These are phyloP conservation scores for Trypanosoma cruzi DNA, from an alignment of 208 protist species.

Conservation along the genomic window DNA sequence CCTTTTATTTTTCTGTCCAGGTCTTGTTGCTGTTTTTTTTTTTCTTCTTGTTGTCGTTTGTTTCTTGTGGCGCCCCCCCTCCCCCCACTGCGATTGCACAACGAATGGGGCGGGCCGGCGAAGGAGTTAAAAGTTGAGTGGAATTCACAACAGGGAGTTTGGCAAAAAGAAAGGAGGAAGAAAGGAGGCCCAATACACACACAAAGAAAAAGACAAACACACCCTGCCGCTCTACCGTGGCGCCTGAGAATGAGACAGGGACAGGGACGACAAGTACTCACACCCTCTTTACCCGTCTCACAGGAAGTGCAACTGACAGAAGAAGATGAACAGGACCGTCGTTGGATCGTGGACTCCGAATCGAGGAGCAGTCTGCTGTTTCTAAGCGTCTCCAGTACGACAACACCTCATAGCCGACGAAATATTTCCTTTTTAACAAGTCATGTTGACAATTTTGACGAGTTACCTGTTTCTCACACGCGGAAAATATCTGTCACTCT, in stretches of 20 bases:
- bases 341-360: neutral
- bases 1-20: too few species aligned
- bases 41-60: too few species aligned
- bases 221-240: neutral
- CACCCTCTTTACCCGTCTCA: neutral
- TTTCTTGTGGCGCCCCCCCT: too few species aligned
- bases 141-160: too few species aligned
- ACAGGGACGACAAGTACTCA: neutral
- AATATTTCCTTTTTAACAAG: neutral
- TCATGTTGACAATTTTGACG: neutral
- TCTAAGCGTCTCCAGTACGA: neutral
- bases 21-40: too few species aligned
- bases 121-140: too few species aligned
- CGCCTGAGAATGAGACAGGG: neutral
- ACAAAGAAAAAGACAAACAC: too few species aligned
- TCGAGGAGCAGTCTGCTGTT: neutral
- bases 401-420: neutral
- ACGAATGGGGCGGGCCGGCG: neutral
- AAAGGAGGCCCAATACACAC: neutral
- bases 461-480: neutral
- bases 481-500: neutral
- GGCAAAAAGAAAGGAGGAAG: neutral
- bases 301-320: neutral
- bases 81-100: too few species aligned
- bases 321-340: neutral